Evolutionary conservation across 495 filamentous ascomycete genomes (phyloP).

Genomic region (Penicillium mononematosum): DNA sequence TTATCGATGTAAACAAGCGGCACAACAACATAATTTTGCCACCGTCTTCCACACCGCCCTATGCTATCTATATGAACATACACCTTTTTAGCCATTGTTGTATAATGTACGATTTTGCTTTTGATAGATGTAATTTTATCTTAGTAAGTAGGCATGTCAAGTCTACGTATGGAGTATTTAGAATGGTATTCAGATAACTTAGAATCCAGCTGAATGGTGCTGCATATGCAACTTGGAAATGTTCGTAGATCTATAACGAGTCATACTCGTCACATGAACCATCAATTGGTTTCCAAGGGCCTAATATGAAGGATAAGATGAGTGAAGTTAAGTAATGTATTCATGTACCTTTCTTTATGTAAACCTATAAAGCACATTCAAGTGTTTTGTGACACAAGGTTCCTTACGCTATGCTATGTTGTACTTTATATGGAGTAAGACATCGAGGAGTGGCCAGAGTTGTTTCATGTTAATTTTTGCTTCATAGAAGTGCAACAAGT

Average conservation of each 20-base stretch:
- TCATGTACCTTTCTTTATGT: no score
- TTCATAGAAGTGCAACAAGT: neutral
- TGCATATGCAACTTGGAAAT: neutral
- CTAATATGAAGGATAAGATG: no score
- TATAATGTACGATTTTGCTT: neutral
- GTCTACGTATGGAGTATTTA: neutral
- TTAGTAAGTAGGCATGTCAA: neutral
- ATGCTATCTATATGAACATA: neutral
- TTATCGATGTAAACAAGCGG: constrained; percentile 13
- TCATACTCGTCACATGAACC: neutral
- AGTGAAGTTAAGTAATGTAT: no score
- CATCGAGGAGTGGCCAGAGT: no score
- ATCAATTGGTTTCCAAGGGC: no score
- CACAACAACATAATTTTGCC: neutral
- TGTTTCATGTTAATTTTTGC: neutral
- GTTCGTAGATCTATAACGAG: neutral
- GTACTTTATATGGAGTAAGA: no score
- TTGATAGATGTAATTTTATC: neutral
- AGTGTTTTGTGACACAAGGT: no score
- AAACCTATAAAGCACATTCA: no score
- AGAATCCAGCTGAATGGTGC: neutral
- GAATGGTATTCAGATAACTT: neutral
- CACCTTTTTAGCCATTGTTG: neutral
- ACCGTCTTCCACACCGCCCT: constrained; percentile 6
- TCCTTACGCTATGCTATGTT: no score